Percentiles rank a stretch among this genome's conserved stretches.
These are phyloP conservation scores for Batkoa obscura DNA, from an alignment of 371 early-diverging fungal genomes.

Conservation along the genomic window DNA sequence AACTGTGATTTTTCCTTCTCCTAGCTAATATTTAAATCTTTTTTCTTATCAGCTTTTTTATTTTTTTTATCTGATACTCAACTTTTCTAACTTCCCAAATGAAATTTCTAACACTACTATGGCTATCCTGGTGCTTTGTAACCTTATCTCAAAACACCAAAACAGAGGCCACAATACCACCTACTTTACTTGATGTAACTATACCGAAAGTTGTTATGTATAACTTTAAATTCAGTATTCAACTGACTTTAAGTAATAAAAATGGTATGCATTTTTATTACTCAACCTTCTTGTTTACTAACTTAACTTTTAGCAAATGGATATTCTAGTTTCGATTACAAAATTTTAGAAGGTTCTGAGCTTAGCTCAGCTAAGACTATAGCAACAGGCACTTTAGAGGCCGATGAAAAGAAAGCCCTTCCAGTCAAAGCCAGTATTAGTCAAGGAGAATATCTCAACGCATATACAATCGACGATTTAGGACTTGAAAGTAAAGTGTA, in stretches of 20 bases:
- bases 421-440: too few species aligned
- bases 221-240: not conserved
- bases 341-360: not conserved
- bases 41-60: too few species aligned
- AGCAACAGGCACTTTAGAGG: not conserved
- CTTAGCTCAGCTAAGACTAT: not conserved
- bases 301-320: not conserved
- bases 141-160: too few species aligned
- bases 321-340: not conserved
- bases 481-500: not conserved
- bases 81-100: too few species aligned
- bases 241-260: not conserved
- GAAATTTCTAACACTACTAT: too few species aligned
- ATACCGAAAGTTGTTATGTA: not conserved
- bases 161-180: too few species aligned
- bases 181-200: too few species aligned
- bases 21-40: too few species aligned
- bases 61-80: too few species aligned
- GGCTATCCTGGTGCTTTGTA: too few species aligned
- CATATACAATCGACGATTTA: not conserved
- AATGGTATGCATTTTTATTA: not conserved
- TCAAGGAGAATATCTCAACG: not conserved
- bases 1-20: too few species aligned
- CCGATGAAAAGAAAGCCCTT: too few species aligned
- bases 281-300: not conserved